Percentiles rank a stretch among this genome's conserved stretches.
Conservation (phyloP, 2,329 filamentous ascomycete species). For the Pezicula radicicola region DNA sequence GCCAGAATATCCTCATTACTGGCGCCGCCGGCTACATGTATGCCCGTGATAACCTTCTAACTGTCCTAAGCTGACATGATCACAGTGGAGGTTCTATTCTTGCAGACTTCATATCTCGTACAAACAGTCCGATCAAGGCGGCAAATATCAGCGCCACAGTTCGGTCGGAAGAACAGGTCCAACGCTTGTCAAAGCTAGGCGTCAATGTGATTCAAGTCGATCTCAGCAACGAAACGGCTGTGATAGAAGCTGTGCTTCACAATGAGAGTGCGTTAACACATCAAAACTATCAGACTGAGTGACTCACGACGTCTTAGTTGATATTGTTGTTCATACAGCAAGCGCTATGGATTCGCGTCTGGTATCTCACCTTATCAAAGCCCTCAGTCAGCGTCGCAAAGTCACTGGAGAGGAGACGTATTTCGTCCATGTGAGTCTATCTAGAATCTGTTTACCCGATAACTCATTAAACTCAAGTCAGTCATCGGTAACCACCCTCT, state of each 20-base stretch:
- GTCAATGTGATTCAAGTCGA: constrained; percentile 30
- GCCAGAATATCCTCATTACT: constrained; percentile 27
- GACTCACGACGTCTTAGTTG: constrained; percentile 23
- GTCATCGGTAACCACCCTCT: constrained; percentile 18
- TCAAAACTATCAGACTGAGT: too few species aligned
- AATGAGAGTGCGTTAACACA: constrained; percentile 13
- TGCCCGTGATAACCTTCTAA: background rate
- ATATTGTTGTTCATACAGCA: constrained; percentile 34
- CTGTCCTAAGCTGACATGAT: background rate
- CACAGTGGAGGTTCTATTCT: constrained; percentile 34
- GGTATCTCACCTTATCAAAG: constrained; percentile 28
- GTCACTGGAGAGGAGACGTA: constrained; percentile 24
- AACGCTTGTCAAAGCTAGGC: constrained; percentile 27
- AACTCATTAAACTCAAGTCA: constrained; percentile 11
- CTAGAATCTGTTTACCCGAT: too few species aligned
- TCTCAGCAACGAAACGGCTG: constrained; percentile 25
- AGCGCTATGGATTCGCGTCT: constrained; percentile 26
- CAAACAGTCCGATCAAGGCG: constrained; percentile 17
- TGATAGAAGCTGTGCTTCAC: constrained; percentile 20
- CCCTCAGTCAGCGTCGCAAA: constrained; percentile 28
- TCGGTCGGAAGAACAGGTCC: constrained; percentile 30
- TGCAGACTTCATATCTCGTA: constrained; percentile 26
- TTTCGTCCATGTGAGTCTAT: constrained; percentile 31
- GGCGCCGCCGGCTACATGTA: constrained; percentile 35
- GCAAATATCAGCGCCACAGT: constrained; percentile 29